A percentile compares a stretch with the other conserved stretches of the same genome.
Evolutionary conservation across 2,329 filamentous ascomycete species (phyloP).

Genomic region (Dactylellina leptospora): DNA sequence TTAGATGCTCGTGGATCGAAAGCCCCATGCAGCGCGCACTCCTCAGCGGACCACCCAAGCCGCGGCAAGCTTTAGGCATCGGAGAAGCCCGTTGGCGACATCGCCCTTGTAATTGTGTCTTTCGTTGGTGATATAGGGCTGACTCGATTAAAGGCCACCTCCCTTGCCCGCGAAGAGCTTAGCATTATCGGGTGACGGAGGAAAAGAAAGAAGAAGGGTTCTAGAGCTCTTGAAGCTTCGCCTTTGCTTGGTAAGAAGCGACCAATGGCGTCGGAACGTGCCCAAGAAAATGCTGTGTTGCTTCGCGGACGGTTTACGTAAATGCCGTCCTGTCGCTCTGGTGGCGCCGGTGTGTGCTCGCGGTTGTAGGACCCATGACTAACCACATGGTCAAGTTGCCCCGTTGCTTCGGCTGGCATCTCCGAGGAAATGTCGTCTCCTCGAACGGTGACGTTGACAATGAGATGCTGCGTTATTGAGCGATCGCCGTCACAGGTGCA

Average conservation of each 20-base stretch:
- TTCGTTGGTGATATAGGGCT: conserved; percentile 31
- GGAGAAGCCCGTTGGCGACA: conserved; percentile 37
- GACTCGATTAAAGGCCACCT: conserved; percentile 8
- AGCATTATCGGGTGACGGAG: conserved; percentile 17
- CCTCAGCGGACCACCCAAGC: too few relatives aligned
- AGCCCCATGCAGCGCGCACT: too few relatives aligned
- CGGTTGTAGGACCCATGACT: conserved; percentile 6
- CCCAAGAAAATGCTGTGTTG: background rate
- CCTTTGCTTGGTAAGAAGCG: conserved; percentile 21
- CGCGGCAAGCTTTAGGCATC: conserved; percentile 1
- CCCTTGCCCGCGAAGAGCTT: background rate
- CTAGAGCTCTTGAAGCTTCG: conserved; percentile 38
- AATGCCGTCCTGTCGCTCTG: conserved; percentile 17
- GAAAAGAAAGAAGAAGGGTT: background rate
- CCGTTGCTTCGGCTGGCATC: conserved; percentile 11
- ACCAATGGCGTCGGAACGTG: conserved; percentile 32
- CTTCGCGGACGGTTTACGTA: conserved; percentile 45
- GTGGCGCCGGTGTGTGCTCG: conserved; percentile 6
- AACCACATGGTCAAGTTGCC: conserved; percentile 16
- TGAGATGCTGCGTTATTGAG: background rate
- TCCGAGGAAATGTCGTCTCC: conserved; percentile 25
- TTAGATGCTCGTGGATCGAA: conserved; percentile 44
- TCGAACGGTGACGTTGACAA: background rate
- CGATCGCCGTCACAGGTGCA: background rate
- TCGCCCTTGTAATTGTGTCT: background rate